Evolutionary conservation across 352 stramenopile genomes (phyloP).

Genomic region (Phytophthora megakarya): DNA sequence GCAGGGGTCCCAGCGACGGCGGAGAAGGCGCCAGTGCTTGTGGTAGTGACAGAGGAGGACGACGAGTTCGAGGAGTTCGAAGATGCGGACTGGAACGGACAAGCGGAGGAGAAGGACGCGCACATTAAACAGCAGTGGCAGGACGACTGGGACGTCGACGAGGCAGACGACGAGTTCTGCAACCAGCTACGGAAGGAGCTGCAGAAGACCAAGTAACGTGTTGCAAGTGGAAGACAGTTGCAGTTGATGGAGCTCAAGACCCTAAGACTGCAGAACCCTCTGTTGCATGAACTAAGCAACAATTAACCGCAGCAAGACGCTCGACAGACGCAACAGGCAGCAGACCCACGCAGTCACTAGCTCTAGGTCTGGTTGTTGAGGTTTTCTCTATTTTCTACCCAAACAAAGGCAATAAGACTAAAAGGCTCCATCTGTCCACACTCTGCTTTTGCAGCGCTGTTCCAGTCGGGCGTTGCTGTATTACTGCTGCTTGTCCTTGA

Average conservation of each 20-base stretch:
- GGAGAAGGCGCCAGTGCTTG: constrained; percentile 73
- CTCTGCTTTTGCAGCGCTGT: background rate
- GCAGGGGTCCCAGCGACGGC: constrained; percentile 14
- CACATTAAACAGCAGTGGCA: constrained; percentile 92
- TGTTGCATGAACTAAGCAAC: constrained; percentile 18
- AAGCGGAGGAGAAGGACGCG: constrained; percentile 79
- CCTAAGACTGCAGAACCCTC: background rate
- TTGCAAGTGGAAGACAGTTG: background rate
- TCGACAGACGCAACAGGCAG: background rate
- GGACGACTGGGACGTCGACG: constrained; percentile 93
- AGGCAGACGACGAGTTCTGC: constrained; percentile 93
- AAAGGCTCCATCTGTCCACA: constrained; percentile 11
- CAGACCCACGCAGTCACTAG: background rate
- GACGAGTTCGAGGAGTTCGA: constrained; percentile 92
- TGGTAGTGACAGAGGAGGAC: constrained; percentile 87
- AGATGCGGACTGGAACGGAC: constrained; percentile 75
- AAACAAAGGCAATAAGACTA: constrained; percentile 23
- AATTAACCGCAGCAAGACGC: constrained; percentile 26
- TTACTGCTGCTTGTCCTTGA: constrained; percentile 54
- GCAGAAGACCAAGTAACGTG: constrained; percentile 75
- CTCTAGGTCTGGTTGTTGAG: constrained; percentile 15
- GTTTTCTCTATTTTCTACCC: constrained; percentile 38
- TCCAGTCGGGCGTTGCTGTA: background rate
- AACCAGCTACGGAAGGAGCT: constrained; percentile 91
- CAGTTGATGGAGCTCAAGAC: background rate